Conservation (phyloP, 108 stramenopile species). For the Skeletonema grethae region DNA sequence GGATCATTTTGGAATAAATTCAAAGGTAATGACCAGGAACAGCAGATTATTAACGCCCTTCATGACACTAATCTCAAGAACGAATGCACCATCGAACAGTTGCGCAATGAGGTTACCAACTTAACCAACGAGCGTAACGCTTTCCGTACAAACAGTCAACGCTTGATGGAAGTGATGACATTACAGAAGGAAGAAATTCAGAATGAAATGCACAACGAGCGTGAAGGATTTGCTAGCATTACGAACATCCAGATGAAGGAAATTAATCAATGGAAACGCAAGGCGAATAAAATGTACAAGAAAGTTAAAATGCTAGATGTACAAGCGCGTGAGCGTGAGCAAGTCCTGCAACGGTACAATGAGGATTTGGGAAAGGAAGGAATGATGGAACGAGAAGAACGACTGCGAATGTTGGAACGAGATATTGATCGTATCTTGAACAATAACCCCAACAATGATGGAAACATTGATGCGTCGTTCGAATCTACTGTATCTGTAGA, state of each 20-base stretch:
- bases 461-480: conserved; percentile 1
- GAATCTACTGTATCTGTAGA: background rate
- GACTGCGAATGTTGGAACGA: background rate
- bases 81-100: conserved; percentile 20
- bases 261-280: conserved; percentile 21
- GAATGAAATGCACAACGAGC: conserved; percentile 16
- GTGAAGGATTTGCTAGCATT: conserved; percentile 20
- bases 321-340: conserved; percentile 7
- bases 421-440: conserved; percentile 1
- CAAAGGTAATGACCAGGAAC: background rate
- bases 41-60: background rate
- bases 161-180: conserved; percentile 16
- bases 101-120: conserved; percentile 14
- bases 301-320: conserved; percentile 18
- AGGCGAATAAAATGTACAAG: conserved; percentile 11
- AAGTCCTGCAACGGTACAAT: background rate
- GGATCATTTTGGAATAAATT: background rate
- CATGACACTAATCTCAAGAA: conserved; percentile 29
- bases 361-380: background rate
- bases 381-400: background rate
- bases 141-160: conserved; percentile 24
- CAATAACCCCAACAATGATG: background rate
- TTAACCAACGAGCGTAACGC: conserved; percentile 23
- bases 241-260: conserved; percentile 20
- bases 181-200: conserved; percentile 20